Base-by-base conservation (phyloP, 345 rosid genomes). In the Salix brachista region DNA sequence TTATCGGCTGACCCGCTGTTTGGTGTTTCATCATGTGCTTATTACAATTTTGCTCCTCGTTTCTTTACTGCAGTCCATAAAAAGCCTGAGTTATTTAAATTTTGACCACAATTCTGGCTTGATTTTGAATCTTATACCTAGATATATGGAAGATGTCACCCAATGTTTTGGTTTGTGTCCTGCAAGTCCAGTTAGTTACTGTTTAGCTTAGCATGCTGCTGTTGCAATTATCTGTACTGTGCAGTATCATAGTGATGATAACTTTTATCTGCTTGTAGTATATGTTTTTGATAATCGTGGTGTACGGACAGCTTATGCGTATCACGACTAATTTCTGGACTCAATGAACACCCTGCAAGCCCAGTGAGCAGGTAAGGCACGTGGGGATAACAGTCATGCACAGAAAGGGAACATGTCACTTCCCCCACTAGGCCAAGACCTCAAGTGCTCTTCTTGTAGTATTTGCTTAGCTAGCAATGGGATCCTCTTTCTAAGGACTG, bases 361-460 rank as follows among this genome's bases (percentile, higher is more conserved):
- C 0, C 5, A 34, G 0, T 34, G 0, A 34, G 0, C 6, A 34
- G 0, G 5, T 34, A 34, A 34, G 36, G 0, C 36, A 4, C 34
- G n/a, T n/a, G n/a, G n/a, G n/a, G 5, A 34, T 34, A 34, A 34
- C 6, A 34, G 5, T 0, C 6, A 34, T 34, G 5, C 36, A 34
- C 0, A 30, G 32, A 3, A 3, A 30, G 1, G 36, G 36, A 34
- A 34, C 0, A 34, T 0, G 6, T 34, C 5, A 0, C 5, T 34
- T 34, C 6, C 34, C 34, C 5, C 30, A 30, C 32, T 30, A 32
- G 0, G 5, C 0, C 34, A 32, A 32, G 0, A 4, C 4, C 34
- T 32, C 34, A 32, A 32, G 34, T 32, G 34, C 5, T 32, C 32
- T 67, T 10, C 10, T 23, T 2, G 46, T 52, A 37, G 44, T 19